phyloP scores from a whole-genome alignment of 805 yeast species.

The Hanseniaspora nectarophila region DNA sequence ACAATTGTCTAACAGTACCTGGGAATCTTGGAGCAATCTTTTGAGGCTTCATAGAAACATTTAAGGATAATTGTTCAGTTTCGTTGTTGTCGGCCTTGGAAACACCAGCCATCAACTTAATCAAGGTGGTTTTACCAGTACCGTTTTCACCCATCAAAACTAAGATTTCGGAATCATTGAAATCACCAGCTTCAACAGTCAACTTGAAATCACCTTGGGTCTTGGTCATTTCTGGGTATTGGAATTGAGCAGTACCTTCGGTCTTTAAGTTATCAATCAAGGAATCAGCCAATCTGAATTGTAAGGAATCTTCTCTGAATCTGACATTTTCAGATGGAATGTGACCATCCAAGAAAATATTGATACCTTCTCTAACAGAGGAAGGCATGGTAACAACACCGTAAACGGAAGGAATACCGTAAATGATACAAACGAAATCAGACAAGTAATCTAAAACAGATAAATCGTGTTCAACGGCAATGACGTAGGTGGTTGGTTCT shows the following conservation, averaged over 20 bases:
- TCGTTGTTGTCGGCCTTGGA: constrained; percentile 76
- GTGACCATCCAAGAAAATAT: constrained; percentile 95
- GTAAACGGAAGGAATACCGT: constrained; percentile 96
- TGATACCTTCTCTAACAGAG: constrained; percentile 97
- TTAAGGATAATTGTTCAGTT: constrained; percentile 67
- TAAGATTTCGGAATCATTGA: constrained; percentile 89
- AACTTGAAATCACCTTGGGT: constrained; percentile 94
- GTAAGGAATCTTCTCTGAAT: constrained; percentile 90
- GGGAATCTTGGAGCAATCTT: constrained; percentile 97
- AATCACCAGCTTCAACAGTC: constrained; percentile 72
- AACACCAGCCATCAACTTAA: constrained; percentile 89
- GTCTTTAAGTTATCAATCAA: constrained; percentile 48
- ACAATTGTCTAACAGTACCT: constrained; percentile 95
- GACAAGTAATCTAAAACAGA: constrained; percentile 94
- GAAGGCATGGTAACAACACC: constrained; percentile 97
- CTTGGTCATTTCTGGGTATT: constrained; percentile 72
- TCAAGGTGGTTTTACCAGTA: constrained; percentile 97
- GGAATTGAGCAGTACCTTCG: constrained; percentile 58
- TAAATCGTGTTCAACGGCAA: constrained; percentile 97
- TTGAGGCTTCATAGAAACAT: constrained; percentile 97
- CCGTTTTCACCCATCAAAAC: constrained; percentile 99
- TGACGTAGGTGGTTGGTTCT: constrained; percentile 66
- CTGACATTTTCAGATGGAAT: constrained; percentile 94
- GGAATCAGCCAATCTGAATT: constrained; percentile 85
- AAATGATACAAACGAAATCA: constrained; percentile 89